Evolutionary conservation across 768 basidiomycete species (phyloP), one percentile per base, ranked within the genome.

Genomic region (Tremella mesenterica): DNA sequence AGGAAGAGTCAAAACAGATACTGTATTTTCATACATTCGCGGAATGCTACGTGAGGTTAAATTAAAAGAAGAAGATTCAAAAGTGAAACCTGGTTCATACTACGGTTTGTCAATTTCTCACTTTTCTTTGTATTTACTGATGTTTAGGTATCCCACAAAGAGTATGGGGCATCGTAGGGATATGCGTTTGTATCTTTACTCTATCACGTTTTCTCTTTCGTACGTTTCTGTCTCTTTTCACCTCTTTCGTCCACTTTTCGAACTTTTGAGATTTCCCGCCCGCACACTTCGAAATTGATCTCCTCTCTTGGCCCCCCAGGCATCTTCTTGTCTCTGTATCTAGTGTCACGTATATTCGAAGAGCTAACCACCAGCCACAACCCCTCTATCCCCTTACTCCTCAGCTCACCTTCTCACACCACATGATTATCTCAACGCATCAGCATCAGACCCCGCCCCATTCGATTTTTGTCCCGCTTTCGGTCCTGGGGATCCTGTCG

Each of bases 401-500:
- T 54, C 67, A 9, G 48, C 57, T 4, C 41, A 56, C 25, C 58
- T 69, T 4, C 63, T 77, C 27, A 68, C 72, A 4, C 68, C 91
- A 0, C 83, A 83, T 67, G 89, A 92, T 72, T 93, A 92, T 70
- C 77, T 95, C 57, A 90, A 92, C 68, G 75, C 78, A 25, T 75
- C 74, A 4, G 57, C 63, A 20, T 73, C 81, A 29, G 75, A 81
- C 50, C 74, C 74, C 27, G 68, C 74, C 50, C 93, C 93, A 0
- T 99, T 99, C 72, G 76, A 78, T 1, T 99, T 97, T 73, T 99
- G 93, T 70, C 93, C 93, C 0, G 79, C 82, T 1, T 88, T 86
- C 69, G 88, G 88, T 2, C 84, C 85, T 1, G 81, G 81, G 1
- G 93, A 97, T 72, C 78, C 78, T 39, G 77, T 96, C 33, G 87